Percentiles rank a stretch among this genome's conserved stretches.
Conservation (phyloP, 495 filamentous ascomycete species). For the Zalerion maritima region DNA sequence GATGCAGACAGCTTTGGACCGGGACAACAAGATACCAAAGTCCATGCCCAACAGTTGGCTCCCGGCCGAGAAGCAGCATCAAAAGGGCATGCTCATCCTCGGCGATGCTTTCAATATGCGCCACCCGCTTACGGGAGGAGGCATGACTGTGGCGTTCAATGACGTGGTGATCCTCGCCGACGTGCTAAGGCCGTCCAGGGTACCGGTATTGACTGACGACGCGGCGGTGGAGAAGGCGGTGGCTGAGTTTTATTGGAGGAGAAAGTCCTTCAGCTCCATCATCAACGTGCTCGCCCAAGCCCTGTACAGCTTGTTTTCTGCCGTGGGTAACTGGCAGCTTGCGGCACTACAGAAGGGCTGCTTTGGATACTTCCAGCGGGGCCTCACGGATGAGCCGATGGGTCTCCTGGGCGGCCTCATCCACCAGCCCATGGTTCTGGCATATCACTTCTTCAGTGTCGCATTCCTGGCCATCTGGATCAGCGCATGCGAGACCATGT, state of each 20-base stretch:
- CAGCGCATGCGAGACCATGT: slow-evolving; percentile 35
- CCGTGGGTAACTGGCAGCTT: slow-evolving; percentile 63
- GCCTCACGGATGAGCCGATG: slow-evolving; percentile 61
- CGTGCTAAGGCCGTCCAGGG: slow-evolving; percentile 47
- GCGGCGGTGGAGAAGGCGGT: slow-evolving; percentile 51
- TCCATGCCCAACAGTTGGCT: slow-evolving; percentile 94
- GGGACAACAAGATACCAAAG: slow-evolving; percentile 48
- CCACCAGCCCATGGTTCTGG: slow-evolving; percentile 59
- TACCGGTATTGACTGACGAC: slow-evolving; percentile 58
- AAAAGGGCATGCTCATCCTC: slow-evolving; percentile 64
- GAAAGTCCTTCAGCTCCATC: slow-evolving; percentile 67
- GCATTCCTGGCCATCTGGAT: slow-evolving; percentile 83
- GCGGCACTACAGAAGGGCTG: slow-evolving; percentile 75
- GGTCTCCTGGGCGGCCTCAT: slow-evolving; percentile 76
- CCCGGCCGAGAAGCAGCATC: slow-evolving; percentile 52
- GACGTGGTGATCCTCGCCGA: slow-evolving; percentile 66
- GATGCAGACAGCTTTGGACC: slow-evolving; percentile 61
- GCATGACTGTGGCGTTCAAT: slow-evolving; percentile 90
- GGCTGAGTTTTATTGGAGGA: slow-evolving; percentile 67
- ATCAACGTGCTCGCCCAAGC: slow-evolving; percentile 95
- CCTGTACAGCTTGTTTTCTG: slow-evolving; percentile 80
- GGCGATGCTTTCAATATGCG: slow-evolving; percentile 96
- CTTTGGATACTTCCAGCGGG: slow-evolving; percentile 81
- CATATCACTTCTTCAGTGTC: slow-evolving; percentile 89
- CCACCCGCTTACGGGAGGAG: slow-evolving; percentile 83